Percentiles rank a stretch among this genome's conserved stretches.
Conservation (phyloP, 2,329 filamentous ascomycete species). For the Ilyonectria sp. region DNA sequence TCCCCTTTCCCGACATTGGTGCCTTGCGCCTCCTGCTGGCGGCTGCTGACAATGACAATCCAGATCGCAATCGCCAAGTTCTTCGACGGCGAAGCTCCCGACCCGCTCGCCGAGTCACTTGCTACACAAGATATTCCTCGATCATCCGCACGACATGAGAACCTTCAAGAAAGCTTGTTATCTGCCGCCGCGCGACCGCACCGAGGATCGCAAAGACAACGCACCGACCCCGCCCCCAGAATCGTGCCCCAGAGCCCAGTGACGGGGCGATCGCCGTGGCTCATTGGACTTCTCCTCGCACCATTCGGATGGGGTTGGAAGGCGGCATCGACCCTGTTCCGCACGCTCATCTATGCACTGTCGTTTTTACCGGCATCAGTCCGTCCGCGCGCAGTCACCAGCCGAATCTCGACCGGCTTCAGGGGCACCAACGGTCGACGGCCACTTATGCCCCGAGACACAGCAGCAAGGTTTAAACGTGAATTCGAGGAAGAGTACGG, state of each 20-base stretch:
- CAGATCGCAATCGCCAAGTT: constrained; percentile 97
- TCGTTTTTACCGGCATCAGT: constrained; percentile 82
- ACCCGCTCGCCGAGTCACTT: constrained; percentile 83
- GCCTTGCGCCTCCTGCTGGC: not conserved
- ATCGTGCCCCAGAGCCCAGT: constrained; percentile 84
- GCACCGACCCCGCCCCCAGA: constrained; percentile 81
- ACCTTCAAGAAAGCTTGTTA: constrained; percentile 75
- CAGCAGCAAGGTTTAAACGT: constrained; percentile 87
- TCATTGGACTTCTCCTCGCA: constrained; percentile 84
- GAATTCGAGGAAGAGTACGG: constrained; percentile 98
- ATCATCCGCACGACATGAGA: constrained; percentile 78
- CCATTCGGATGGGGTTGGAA: constrained; percentile 86
- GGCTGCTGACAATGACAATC: constrained; percentile 7
- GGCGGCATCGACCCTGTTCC: constrained; percentile 77
- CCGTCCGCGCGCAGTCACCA: constrained; percentile 68
- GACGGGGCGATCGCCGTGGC: constrained; percentile 79
- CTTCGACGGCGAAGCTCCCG: constrained; percentile 94
- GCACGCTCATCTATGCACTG: constrained; percentile 83
- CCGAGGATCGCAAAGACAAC: constrained; percentile 45
- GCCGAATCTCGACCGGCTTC: constrained; percentile 65
- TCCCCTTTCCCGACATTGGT: not conserved
- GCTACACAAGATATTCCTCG: constrained; percentile 75
- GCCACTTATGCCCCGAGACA: constrained; percentile 87
- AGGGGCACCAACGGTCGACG: constrained; percentile 79
- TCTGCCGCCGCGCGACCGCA: constrained; percentile 46